These are phyloP conservation scores for Coemansia sp. DNA, from an alignment of 192 early-diverging fungal genomes.

Conservation along the genomic window DNA sequence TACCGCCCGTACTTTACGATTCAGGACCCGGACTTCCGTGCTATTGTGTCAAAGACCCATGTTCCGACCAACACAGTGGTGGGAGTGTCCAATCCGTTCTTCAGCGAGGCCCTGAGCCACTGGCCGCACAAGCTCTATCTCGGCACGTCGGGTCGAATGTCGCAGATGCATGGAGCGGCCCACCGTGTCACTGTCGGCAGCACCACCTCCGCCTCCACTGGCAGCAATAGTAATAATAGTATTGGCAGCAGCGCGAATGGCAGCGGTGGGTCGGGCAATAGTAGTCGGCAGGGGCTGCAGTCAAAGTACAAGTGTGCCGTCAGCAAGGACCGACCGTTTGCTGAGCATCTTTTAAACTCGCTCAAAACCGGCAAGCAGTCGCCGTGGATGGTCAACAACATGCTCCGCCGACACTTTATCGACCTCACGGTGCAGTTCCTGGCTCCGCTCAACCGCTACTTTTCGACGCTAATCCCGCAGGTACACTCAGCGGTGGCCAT, in stretches of 20 bases:
- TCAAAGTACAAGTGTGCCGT: conserved; percentile 73
- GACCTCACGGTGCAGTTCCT: conserved; percentile 92
- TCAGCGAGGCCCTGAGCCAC: conserved; percentile 82
- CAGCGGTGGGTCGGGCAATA: conserved; percentile 1
- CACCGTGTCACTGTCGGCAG: conserved; percentile 14
- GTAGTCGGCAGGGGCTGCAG: conserved; percentile 35
- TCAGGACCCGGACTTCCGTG: conserved; percentile 88
- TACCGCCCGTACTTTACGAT: conserved; percentile 97
- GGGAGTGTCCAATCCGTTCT: conserved; percentile 95
- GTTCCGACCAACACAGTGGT: conserved; percentile 80
- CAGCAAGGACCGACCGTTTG: conserved; percentile 75
- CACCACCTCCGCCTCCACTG: too few relatives aligned
- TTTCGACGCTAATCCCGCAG: conserved; percentile 80
- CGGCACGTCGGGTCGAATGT: conserved; percentile 49
- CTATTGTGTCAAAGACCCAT: conserved; percentile 54
- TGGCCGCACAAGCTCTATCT: conserved; percentile 87
- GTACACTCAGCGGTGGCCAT: conserved; percentile 46
- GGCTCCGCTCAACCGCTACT: conserved; percentile 93
- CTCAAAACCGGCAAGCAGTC: conserved; percentile 68
- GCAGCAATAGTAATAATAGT: neutral
- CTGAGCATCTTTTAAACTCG: conserved; percentile 73
- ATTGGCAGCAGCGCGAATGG: neutral
- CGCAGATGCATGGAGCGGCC: conserved; percentile 41
- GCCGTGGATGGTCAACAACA: conserved; percentile 84
- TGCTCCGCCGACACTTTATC: conserved; percentile 86